Conservation (phyloP, 2,329 filamentous ascomycete species). For the Karstenula rhodostoma region DNA sequence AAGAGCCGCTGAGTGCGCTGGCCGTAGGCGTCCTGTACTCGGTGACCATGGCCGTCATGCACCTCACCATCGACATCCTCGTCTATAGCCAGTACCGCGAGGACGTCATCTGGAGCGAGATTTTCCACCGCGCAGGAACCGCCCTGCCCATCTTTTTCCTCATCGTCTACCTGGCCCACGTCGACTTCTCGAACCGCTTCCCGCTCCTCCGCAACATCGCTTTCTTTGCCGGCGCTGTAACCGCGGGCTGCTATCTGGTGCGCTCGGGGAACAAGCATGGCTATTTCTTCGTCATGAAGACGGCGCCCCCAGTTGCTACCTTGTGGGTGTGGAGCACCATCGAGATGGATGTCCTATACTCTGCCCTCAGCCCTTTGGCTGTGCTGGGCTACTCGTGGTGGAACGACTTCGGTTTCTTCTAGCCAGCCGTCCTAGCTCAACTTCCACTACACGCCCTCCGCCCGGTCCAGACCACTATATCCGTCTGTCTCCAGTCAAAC, state of each 20-base stretch:
- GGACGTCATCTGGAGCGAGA: constrained; percentile 66
- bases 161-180: constrained; percentile 55
- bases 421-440: constrained; percentile 9
- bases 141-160: constrained; percentile 55
- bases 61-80: constrained; percentile 80
- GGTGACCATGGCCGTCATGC: constrained; percentile 72
- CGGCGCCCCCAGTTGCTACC: constrained; percentile 85
- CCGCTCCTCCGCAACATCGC: constrained; percentile 58
- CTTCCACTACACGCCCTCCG: neutral
- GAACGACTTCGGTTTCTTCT: constrained; percentile 61
- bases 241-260: constrained; percentile 79
- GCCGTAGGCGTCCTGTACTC: constrained; percentile 59
- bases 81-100: constrained; percentile 82
- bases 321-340: constrained; percentile 94
- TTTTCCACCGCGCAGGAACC: constrained; percentile 61
- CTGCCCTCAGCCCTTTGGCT: constrained; percentile 63
- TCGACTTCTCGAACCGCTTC: constrained; percentile 52
- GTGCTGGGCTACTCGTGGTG: constrained; percentile 63
- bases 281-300: constrained; percentile 92
- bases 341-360: constrained; percentile 77
- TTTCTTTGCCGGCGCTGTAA: constrained; percentile 70
- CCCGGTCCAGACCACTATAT: neutral
- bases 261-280: constrained; percentile 79
- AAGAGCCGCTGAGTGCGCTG: constrained; percentile 55
- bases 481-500: neutral